Conservation (phyloP, 805 yeast species). For the Peterozyma toletana region DNA sequence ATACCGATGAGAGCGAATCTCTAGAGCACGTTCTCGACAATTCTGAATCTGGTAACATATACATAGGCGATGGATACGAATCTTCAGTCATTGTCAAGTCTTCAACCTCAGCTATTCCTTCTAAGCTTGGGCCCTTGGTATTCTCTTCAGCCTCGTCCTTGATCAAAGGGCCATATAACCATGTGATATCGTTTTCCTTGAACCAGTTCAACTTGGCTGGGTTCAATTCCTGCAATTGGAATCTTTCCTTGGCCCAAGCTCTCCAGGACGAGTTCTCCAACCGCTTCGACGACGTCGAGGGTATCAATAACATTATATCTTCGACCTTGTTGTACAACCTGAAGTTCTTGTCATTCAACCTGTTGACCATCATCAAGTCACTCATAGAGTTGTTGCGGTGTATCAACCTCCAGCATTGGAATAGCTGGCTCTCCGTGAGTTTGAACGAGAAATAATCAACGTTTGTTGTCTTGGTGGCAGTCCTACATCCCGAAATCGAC, state of each 20-base stretch:
- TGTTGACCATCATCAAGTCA: slow-evolving; percentile 22
- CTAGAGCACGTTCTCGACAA: slow-evolving; percentile 1
- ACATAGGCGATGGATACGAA: neutral
- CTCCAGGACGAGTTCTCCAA: slow-evolving; percentile 88
- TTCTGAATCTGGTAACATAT: neutral
- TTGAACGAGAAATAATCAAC: slow-evolving; percentile 34
- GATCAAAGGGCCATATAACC: slow-evolving; percentile 44
- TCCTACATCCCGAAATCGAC: neutral
- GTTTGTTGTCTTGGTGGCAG: slow-evolving; percentile 2
- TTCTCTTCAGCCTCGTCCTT: slow-evolving; percentile 10
- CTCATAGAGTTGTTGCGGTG: slow-evolving; percentile 26
- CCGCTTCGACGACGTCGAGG: slow-evolving; percentile 31
- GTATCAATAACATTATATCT: slow-evolving; percentile 23
- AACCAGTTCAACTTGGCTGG: slow-evolving; percentile 47
- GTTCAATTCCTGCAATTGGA: slow-evolving; percentile 37
- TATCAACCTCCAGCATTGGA: slow-evolving; percentile 33
- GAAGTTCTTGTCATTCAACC: slow-evolving; percentile 16
- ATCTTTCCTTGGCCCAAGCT: slow-evolving; percentile 84
- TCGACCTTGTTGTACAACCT: slow-evolving; percentile 18
- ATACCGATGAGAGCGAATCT: slow-evolving; percentile 5
- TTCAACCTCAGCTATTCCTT: neutral
- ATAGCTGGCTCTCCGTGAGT: slow-evolving; percentile 27
- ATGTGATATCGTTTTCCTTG: slow-evolving; percentile 46
- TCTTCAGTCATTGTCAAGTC: neutral
- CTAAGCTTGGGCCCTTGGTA: neutral